Conservation (phyloP, 257 asterid genomes). For the Petrea volubilis region DNA sequence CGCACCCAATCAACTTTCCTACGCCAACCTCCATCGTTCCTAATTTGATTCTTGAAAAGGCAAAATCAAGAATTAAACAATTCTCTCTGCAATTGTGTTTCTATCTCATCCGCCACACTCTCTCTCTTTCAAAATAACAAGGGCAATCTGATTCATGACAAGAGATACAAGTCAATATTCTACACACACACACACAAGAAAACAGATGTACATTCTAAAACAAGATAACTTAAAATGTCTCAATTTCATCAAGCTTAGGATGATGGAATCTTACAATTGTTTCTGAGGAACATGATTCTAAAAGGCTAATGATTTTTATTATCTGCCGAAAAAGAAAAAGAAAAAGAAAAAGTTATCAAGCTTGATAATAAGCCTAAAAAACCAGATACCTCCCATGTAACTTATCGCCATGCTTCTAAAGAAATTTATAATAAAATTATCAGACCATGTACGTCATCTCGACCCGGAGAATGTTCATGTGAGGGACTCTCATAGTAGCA, state of each 20-base stretch:
- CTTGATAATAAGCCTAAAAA: neutral
- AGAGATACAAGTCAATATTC: neutral
- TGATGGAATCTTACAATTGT: neutral
- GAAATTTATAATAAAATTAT: slow-evolving; percentile 1
- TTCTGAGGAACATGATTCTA: neutral
- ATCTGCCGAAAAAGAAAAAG: neutral
- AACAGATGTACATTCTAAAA: neutral
- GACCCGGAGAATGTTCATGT: slow-evolving; percentile 72
- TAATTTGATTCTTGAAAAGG: neutral
- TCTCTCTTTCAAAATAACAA: neutral
- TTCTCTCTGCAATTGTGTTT: neutral
- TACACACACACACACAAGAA: neutral
- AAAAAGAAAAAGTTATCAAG: neutral
- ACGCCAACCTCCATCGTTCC: no score
- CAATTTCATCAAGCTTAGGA: neutral
- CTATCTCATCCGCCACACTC: neutral
- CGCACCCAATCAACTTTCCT: no score
- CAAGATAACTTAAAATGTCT: neutral
- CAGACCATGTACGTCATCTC: slow-evolving; percentile 91
- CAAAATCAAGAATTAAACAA: neutral
- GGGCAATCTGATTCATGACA: neutral
- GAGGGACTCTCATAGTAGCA: slow-evolving; percentile 93
- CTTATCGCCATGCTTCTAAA: no score
- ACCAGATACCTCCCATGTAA: no score
- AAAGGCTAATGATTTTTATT: neutral